Evolutionary conservation across 2,329 filamentous ascomycete species (phyloP), one percentile per base, ranked within the genome.

Genomic region (Curvularia lunata): DNA sequence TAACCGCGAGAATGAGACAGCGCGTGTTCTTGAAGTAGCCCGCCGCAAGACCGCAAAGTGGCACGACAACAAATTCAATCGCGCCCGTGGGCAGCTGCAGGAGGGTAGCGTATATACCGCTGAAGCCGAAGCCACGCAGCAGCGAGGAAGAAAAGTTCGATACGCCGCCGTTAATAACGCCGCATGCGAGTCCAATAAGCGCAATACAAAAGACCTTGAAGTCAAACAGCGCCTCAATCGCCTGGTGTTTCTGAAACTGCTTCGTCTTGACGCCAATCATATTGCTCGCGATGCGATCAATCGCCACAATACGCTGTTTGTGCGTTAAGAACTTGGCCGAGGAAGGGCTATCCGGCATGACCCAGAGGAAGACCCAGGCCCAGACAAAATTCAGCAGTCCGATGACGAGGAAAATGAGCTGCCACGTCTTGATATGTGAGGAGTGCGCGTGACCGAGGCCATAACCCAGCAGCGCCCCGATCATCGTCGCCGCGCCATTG

Each of bases 101-200:
- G 0, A 81, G 68, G 2, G 78, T 77, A 0, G 80, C 76, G 28
- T 75, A 68, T n/a, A 81, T 72, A 0, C 69, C 78, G 12, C 66
- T 68, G 61, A 78, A 79, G 1, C 77, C 77, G 52, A 77, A 82
- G 3, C 80, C 80, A 51, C 78, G 77, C 55, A 82, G 80, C 5
- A 82, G 62, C 0, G 79, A 72, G 0, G 80, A 82, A 18, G 79
- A 68, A 59, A 84, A 84, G 55, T 83, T 84, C 64, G 45, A 82
- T 0, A 84, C 79, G 3, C 81, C 79, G n/a, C 81, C 81, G 52
- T 84, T 83, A 40, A 83, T 73, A 4, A 83, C 76, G 9, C 81
- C 81, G 43, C 79, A 78, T 7, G 72, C 73, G 1, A 82, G 73
- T 0, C 76, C 80, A 43, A 80, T 78, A 8, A 78, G 67, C 21